Base-by-base conservation (phyloP, 2,329 filamentous ascomycete genomes). In the Sporothrix curviconia region DNA sequence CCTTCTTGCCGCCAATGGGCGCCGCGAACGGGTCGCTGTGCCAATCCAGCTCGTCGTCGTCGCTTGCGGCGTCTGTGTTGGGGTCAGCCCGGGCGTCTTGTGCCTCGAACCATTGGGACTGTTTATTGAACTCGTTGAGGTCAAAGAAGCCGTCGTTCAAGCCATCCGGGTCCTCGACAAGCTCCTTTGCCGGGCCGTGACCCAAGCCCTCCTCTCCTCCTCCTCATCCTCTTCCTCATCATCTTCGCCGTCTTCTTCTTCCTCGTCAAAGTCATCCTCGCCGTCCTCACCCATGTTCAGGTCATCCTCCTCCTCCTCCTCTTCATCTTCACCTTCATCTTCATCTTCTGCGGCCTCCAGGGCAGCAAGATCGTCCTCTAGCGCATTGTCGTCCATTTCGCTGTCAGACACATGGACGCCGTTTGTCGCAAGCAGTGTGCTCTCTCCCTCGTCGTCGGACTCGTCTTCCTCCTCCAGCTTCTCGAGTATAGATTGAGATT, bases 131-230 rank as follows among this genome's bases (percentile, higher is more conserved):
- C 59, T 95, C 85, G 66, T 97, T 92, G 66, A 99, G 92, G 15
- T 90, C 95, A 74, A 99, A 99, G 75, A 99, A 99, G 5, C 91
- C 92, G 68, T 99, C 94, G 67, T 99, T 97, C 32, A 99, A 82
- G 7, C 91, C 90, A 67, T 94, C 80, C 4, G 85, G 84, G 66
- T 97, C 91, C 64, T 85, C 78, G 8, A 84, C 74, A 59, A 86
- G 86, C 39, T 81, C 80, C 50, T 80, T 79, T 1, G 73, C 70
- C 4, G 75, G 70, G 44, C 77, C 73, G 19, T 79, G 78, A 3
- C 78, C 74, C 11, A 72, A 72, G 1, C 74, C 76, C 2, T 79
- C 78, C 0, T 79, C 77, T 76, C 76, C 0, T 72, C 70, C 1
- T 74, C 73, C 1, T 76, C 74, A 0, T 71, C 72, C 3, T 42